Evolutionary conservation across 495 filamentous ascomycete genomes (phyloP), one percentile per base, ranked within the genome.

Genomic region (Annulohypoxylon bovei): DNA sequence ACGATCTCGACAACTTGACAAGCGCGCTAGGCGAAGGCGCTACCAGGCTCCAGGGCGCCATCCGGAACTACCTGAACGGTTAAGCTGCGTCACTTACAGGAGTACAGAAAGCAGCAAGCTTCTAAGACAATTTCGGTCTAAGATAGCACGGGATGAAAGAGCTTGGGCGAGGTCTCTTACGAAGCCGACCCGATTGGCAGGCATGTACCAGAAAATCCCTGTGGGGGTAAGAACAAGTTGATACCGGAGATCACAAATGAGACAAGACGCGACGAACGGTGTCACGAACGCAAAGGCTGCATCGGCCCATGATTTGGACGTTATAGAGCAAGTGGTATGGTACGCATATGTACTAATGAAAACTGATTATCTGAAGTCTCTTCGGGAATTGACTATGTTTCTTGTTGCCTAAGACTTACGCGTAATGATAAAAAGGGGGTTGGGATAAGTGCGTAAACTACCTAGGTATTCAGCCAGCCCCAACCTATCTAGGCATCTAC

Each of bases 1-100:
- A 98, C 76, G 95, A 99, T 78, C 77, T 99, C 37, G 96, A 98
- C 78, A 96, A 96, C 76, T 77, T 98, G 67, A 90, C 90, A 3
- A 85, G 88, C 67, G 84, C 92, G 52, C 77, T 97, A 11, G 95
- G 95, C 4, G 93, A 97, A 74, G 95, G 93, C 20, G 94, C 93
- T 16, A 86, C 83, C 37, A 89, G 88, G 78, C 80, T 98, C 75
- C 93, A 97, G 84, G 93, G 93, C 81, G 94, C 94, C 64, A 92
- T 98, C 74, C 84, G 91, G 71, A 91, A 84, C 79, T 98, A 98
- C 80, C 80, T 98, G 49, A 82, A 81, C 60, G 78, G 75, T 68
- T 85, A 75, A 68, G 39, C 11, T 8, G n/a, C 0, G 6, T 39
- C 46, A 12, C 23, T 14, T 18, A 23, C 6, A 4, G 9, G 11